Evolutionary conservation across 1,284 basidiomycete genomes (phyloP).

Genomic region (Fomitiporia mediterranea): DNA sequence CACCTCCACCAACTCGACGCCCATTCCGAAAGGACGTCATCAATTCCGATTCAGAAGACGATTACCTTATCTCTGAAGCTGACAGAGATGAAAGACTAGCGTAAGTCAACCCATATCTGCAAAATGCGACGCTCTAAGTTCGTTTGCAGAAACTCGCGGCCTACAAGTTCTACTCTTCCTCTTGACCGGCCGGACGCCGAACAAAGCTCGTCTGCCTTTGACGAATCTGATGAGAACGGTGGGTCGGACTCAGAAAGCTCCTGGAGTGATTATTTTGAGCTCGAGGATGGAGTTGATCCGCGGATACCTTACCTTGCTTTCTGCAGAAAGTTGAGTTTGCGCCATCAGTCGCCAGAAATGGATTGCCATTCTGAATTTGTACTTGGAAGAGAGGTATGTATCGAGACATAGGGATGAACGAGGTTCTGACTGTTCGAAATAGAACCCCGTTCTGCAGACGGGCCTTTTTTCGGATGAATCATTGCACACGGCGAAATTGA

Average conservation of each 20-base stretch:
- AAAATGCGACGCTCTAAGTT: not conserved
- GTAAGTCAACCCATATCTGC: conserved; percentile 34
- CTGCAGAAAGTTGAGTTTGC: conserved; percentile 4
- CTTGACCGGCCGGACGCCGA: conserved; percentile 35
- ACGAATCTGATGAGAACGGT: conserved; percentile 74
- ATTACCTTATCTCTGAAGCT: conserved; percentile 54
- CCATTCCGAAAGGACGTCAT: not conserved
- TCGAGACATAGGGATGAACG: not conserved
- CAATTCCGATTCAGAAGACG: conserved; percentile 61
- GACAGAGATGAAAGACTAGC: conserved; percentile 64
- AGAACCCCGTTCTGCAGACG: not conserved
- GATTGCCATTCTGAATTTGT: conserved; percentile 1
- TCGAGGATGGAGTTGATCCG: conserved; percentile 16
- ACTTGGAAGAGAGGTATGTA: not conserved
- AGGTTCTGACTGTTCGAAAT: not conserved
- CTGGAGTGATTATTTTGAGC: conserved; percentile 48
- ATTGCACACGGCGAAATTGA: no score
- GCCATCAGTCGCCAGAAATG: not conserved
- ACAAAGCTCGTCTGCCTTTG: conserved; percentile 56
- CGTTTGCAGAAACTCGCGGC: conserved; percentile 9
- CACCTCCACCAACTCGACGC: no score
- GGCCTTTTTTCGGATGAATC: not conserved
- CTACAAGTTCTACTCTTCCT: conserved; percentile 8
- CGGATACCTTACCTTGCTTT: conserved; percentile 1
- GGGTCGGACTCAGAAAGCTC: conserved; percentile 38